Evolutionary conservation across 2,329 filamentous ascomycete species (phyloP).

Genomic region (Trichoderma gracile): DNA sequence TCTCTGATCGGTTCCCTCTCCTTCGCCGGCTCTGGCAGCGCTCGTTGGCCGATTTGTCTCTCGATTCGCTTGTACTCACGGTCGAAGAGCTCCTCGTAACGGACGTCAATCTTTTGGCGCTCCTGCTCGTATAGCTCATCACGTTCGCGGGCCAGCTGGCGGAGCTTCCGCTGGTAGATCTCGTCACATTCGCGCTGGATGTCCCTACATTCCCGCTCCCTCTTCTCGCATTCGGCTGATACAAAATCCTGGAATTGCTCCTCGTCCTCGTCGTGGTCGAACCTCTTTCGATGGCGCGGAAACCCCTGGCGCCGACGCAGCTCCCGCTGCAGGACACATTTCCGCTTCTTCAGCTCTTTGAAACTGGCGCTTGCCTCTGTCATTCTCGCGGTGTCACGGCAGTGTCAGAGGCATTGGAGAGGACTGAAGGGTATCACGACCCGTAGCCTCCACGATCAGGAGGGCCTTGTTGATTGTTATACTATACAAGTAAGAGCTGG

Average conservation of each 20-base stretch:
- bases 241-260: conserved; percentile 4
- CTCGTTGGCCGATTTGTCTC: background rate
- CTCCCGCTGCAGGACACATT: conserved; percentile 1
- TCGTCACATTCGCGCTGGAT: conserved; percentile 5
- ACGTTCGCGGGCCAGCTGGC: conserved; percentile 10
- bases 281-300: conserved; percentile 9
- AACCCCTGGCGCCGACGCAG: conserved; percentile 4
- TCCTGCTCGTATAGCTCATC: conserved; percentile 2
- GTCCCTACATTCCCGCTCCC: background rate
- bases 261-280: conserved; percentile 14
- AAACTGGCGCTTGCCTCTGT: background rate
- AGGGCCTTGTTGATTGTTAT: conserved; percentile 1
- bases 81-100: conserved; percentile 13
- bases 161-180: background rate
- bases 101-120: background rate
- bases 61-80: conserved; percentile 2
- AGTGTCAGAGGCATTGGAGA: background rate
- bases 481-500: no score
- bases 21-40: background rate
- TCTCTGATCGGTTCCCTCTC: background rate
- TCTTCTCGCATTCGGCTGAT: background rate
- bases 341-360: conserved; percentile 2
- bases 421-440: no score
- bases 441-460: background rate
- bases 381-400: background rate